phyloP scores from a whole-genome alignment of 495 filamentous ascomycete species.

The Hypoxylon rickii region DNA sequence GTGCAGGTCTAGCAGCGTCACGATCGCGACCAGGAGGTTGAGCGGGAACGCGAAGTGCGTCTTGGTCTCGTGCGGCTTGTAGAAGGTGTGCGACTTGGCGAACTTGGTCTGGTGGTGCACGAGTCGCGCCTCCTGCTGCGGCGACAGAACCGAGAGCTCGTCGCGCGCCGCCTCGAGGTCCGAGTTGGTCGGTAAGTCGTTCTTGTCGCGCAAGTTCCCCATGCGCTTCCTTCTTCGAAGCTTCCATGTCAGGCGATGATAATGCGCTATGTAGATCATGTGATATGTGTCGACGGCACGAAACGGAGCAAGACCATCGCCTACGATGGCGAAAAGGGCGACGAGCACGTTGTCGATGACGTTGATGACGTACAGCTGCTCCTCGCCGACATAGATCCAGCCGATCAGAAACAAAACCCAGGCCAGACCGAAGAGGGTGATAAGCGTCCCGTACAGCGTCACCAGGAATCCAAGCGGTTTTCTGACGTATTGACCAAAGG shows the following conservation, averaged over 20 bases:
- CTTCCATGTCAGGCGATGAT: conserved; percentile 71
- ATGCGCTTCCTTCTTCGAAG: conserved; percentile 65
- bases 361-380: conserved; percentile 70
- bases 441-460: conserved; percentile 77
- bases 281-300: conserved; percentile 80
- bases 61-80: conserved; percentile 80
- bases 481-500: conserved; percentile 74
- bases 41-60: conserved; percentile 81
- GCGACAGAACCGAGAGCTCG: conserved; percentile 62
- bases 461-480: conserved; percentile 76
- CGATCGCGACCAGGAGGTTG: conserved; percentile 68
- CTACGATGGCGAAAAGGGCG: conserved; percentile 76
- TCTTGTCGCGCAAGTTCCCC: conserved; percentile 68
- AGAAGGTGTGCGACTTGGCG: conserved; percentile 77
- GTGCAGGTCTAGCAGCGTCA: conserved; percentile 76
- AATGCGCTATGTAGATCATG: conserved; percentile 69
- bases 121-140: conserved; percentile 64
- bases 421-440: conserved; percentile 78
- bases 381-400: conserved; percentile 80
- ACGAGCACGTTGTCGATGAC: conserved; percentile 79
- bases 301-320: conserved; percentile 77
- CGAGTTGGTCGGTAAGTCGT: conserved; percentile 64
- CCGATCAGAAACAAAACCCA: conserved; percentile 87
- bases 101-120: conserved; percentile 76
- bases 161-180: conserved; percentile 53